These are phyloP conservation scores for Paramecium tetraurelia DNA, from an alignment of 73 alveolate species.

Conservation along the genomic window DNA sequence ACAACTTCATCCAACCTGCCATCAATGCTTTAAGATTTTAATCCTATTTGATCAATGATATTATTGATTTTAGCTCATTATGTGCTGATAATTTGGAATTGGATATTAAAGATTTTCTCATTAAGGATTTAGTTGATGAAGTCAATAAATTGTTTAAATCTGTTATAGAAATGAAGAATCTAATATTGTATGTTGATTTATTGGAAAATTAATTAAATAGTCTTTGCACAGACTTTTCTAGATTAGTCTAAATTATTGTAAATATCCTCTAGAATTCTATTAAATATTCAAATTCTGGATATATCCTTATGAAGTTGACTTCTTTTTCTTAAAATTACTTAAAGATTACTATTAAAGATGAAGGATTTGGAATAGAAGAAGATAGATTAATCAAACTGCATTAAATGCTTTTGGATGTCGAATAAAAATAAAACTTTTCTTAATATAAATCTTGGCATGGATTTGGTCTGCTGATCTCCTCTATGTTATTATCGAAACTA, in stretches of 20 bases:
- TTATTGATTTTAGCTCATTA: background rate
- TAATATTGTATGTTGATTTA: background rate
- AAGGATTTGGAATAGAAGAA: constrained; percentile 7
- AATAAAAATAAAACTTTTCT: background rate
- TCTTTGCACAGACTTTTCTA: background rate
- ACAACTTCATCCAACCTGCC: constrained; percentile 21
- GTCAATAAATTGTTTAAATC: background rate
- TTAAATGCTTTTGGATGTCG: background rate
- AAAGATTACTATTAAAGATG: background rate
- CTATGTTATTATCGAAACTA: background rate
- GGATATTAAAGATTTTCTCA: background rate
- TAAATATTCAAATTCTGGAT: background rate
- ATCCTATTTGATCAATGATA: background rate
- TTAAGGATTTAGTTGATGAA: constrained; percentile 11
- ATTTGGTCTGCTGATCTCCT: background rate
- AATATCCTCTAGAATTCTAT: background rate
- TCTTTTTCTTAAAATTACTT: background rate
- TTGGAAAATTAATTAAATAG: background rate
- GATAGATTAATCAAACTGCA: background rate
- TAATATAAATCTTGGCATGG: background rate
- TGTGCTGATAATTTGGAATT: background rate
- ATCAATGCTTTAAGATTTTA: background rate
- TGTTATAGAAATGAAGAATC: background rate
- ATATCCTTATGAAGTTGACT: background rate
- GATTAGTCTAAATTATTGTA: background rate